Evolutionary conservation across 2,329 filamentous ascomycete species (phyloP).

Genomic region (Drechslerella stenobrocha): DNA sequence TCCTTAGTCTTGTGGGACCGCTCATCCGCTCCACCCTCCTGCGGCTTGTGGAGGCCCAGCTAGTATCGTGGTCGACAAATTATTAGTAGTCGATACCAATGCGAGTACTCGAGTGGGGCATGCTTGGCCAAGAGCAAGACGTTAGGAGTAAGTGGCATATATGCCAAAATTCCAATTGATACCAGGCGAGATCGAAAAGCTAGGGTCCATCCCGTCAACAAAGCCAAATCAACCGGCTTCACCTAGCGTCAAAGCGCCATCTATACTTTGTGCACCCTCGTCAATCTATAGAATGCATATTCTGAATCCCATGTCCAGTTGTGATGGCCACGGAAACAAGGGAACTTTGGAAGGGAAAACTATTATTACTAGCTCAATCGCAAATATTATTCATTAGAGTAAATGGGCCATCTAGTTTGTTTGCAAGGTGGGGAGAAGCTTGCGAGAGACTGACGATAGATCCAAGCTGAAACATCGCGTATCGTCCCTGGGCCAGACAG

Average conservation of each 20-base stretch:
- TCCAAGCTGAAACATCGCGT: slow-evolving; percentile 37
- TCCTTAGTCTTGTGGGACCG: not conserved
- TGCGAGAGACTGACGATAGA: slow-evolving; percentile 35
- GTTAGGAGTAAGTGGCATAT: slow-evolving; percentile 1
- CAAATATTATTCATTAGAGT: too few species aligned
- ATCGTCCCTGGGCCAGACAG: slow-evolving; percentile 21
- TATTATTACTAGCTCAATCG: too few species aligned
- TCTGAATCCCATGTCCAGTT: slow-evolving; percentile 15
- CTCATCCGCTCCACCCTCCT: not conserved
- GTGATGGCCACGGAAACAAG: slow-evolving; percentile 4
- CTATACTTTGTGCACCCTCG: not conserved
- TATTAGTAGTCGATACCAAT: not conserved
- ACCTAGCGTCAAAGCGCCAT: slow-evolving; percentile 15
- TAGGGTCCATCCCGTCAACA: slow-evolving; percentile 4
- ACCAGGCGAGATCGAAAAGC: slow-evolving; percentile 4
- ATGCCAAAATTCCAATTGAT: slow-evolving; percentile 8
- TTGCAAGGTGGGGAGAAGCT: slow-evolving; percentile 4
- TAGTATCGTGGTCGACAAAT: too few species aligned
- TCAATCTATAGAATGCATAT: not conserved
- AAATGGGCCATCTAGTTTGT: too few species aligned
- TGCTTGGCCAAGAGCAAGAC: not conserved
- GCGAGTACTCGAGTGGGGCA: not conserved
- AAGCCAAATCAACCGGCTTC: slow-evolving; percentile 23
- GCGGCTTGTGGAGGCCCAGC: not conserved
- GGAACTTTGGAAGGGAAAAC: too few species aligned